A percentile compares a stretch with the other conserved stretches of the same genome.
Conservation (phyloP, 2,329 filamentous ascomycete species). For the Trichoderma semiorbis region DNA sequence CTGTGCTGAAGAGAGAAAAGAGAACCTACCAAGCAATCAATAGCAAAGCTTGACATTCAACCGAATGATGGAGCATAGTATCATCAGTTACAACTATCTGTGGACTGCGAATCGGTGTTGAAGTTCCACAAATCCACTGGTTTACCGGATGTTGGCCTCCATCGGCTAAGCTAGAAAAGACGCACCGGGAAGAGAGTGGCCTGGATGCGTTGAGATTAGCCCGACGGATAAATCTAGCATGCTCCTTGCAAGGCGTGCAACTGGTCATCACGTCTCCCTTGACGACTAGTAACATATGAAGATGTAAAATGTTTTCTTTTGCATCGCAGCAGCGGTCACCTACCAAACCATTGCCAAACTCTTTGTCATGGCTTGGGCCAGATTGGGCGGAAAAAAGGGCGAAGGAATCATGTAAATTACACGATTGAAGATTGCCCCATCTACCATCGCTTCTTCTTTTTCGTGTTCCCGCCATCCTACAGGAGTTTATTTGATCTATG, state of each 20-base stretch:
- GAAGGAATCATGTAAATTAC: rapidly evolving
- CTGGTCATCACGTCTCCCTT: too few species aligned
- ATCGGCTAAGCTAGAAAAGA: not conserved
- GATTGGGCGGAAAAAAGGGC: too few species aligned
- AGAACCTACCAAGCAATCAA: too few species aligned
- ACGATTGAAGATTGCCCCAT: not conserved
- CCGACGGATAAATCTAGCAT: not conserved
- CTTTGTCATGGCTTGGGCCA: too few species aligned
- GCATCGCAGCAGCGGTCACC: too few species aligned
- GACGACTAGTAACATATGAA: too few species aligned
- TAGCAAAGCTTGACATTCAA: not conserved
- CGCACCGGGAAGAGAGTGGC: not conserved
- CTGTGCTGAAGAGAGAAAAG: not conserved
- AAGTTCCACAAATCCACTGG: not conserved
- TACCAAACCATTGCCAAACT: too few species aligned
- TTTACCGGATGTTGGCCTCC: not conserved
- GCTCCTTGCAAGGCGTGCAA: not conserved
- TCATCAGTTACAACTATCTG: not conserved
- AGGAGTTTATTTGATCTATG: not conserved
- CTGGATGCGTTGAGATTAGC: not conserved
- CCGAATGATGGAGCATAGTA: not conserved
- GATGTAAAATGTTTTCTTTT: too few species aligned
- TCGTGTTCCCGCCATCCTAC: not conserved
- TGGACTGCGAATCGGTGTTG: not conserved
- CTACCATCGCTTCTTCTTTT: not conserved